Base-by-base conservation (phyloP, 2,329 filamentous ascomycete genomes). In the Penicillium sp. region DNA sequence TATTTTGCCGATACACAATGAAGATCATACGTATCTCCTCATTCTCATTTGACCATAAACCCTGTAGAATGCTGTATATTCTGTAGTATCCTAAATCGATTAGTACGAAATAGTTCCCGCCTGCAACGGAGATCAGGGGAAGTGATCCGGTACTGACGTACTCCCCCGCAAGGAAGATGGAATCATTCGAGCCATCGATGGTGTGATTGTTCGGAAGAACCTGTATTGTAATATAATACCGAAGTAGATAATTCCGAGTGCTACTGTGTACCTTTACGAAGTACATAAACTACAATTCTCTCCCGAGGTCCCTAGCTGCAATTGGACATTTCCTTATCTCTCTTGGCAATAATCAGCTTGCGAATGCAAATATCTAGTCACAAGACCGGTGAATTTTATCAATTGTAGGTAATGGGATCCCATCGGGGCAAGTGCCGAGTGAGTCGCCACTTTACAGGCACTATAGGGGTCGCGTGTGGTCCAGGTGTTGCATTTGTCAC, bases 111-210 rank as follows among this genome's bases (percentile, higher is more conserved):
- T 51, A 58, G 51, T 39, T 53, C 42, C 41, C 43, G 43, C 45
- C 54, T 61, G 58, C 58, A 60, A 39, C 37, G 58, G 31, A 60
- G 56, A 61, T 61, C 58, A 60, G 58, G 58, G 58, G 58, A 50
- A 45, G 7, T 51, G 47, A 52, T 46, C 49, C 43, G 42, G 47
- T 22, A 50, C 51, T 61, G 58, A 61, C 58, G 58, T 60, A 58
- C 24, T 17, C 33, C 19, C 37, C 10, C n/a, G 28, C 47, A 58
- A 58, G 52, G 49, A 48, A 43, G 53, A 61, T 57, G 51, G 51
- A 37, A 52, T 48, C 53, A 61, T 61, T 44, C 28, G 38, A 24
- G 35, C 38, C 53, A 52, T 48, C 53, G 59, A 62, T 62, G 60
- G 60, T 62, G 59, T 62, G 59, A 61, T 61, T 53, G 28, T 34